A percentile compares a stretch with the other conserved stretches of the same genome.
Conservation (phyloP, 2,329 filamentous ascomycete species). For the Phaeoacremonium minimum region DNA sequence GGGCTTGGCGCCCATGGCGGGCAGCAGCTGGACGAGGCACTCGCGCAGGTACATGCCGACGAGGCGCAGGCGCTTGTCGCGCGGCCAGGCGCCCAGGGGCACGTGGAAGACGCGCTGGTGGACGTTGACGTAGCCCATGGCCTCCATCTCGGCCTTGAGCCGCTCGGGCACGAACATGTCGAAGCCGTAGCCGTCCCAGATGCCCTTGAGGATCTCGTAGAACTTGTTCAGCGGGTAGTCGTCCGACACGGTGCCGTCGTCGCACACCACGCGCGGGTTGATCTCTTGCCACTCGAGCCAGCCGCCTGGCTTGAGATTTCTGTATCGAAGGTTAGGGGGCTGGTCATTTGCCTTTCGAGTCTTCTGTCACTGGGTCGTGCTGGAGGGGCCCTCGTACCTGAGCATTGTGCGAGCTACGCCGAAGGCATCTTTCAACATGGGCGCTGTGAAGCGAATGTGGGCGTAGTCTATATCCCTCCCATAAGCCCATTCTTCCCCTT, state of each 20-base stretch:
- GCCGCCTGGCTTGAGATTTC: constrained; percentile 38
- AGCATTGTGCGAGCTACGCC: constrained; percentile 35
- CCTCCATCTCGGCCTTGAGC: constrained; percentile 25
- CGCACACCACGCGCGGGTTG: constrained; percentile 31
- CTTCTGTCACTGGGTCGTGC: not conserved
- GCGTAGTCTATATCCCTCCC: constrained; percentile 55
- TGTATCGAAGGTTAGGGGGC: constrained; percentile 3
- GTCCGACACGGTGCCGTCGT: constrained; percentile 36
- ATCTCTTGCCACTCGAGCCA: constrained; percentile 48
- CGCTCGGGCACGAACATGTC: constrained; percentile 20
- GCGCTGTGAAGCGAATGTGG: constrained; percentile 52
- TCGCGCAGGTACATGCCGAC: constrained; percentile 36
- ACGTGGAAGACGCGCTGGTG: constrained; percentile 34
- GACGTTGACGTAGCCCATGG: constrained; percentile 38
- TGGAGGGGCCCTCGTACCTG: constrained; percentile 23
- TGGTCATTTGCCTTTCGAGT: too few species aligned
- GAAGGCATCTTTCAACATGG: constrained; percentile 48
- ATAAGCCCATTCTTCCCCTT: constrained; percentile 49
- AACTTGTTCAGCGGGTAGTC: constrained; percentile 31
- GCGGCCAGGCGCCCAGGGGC: constrained; percentile 41
- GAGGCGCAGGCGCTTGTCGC: constrained; percentile 29
- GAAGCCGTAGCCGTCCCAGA: constrained; percentile 29
- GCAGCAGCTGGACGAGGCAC: constrained; percentile 31
- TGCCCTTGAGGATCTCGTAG: constrained; percentile 14
- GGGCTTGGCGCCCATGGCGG: constrained; percentile 33